These are phyloP conservation scores for Serpula lacrymans DNA, from an alignment of 768 basidiomycete genomes.

Conservation along the genomic window DNA sequence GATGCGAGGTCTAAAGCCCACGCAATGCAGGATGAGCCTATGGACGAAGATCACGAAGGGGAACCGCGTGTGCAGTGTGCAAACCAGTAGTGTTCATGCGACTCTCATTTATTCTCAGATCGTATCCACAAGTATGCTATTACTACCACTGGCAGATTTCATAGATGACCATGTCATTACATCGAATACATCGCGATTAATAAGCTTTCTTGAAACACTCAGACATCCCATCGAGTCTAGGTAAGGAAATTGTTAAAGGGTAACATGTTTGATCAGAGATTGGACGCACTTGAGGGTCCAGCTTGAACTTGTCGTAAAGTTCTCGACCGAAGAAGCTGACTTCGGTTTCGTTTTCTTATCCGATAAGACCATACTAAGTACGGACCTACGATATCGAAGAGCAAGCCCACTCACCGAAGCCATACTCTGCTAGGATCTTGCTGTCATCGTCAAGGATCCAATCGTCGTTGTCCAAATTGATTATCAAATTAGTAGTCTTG, in stretches of 20 bases:
- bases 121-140: too few relatives aligned
- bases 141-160: constrained; percentile 5
- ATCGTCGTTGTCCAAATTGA: constrained; percentile 94
- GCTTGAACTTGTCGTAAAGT: constrained; percentile 77
- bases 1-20: constrained; percentile 52
- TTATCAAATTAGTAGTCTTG: constrained; percentile 95
- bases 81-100: constrained; percentile 62
- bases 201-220: constrained; percentile 13
- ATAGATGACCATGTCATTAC: constrained; percentile 29
- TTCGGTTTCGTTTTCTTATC: constrained; percentile 98
- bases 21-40: constrained; percentile 65
- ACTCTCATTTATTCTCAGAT: too few relatives aligned
- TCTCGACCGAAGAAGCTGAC: constrained; percentile 84
- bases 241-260: background rate
- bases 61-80: constrained; percentile 96
- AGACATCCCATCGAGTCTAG: constrained; percentile 28
- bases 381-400: background rate
- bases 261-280: background rate
- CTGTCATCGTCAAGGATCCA: constrained; percentile 79
- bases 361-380: constrained; percentile 3
- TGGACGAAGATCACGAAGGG: constrained; percentile 90
- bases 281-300: constrained; percentile 57
- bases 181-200: constrained; percentile 29
- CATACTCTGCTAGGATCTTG: constrained; percentile 62
- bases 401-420: constrained; percentile 62